Base-by-base conservation (phyloP, 805 yeast species). In the Spathaspora sp. region DNA sequence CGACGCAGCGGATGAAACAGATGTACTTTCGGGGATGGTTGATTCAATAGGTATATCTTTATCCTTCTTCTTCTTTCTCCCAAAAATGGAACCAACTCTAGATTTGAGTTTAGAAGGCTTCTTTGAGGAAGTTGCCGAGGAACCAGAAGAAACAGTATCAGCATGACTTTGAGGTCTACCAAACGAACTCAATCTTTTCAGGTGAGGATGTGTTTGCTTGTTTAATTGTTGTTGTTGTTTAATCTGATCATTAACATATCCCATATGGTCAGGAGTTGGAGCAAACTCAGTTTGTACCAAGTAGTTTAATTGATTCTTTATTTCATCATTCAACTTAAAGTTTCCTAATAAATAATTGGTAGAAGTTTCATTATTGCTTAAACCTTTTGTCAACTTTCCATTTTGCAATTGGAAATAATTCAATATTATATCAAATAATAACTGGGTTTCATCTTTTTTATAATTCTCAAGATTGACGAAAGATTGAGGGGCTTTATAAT, bases 61-160 rank as follows among this genome's bases (percentile, higher is more conserved):
- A 10, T 44, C 52, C 49, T 55, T 48, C 55, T 75, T 73, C 60
- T 81, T 83, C 65, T 81, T 85, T 56, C 82, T 79, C 44, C 87
- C 85, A 60, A 88, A 83, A 55, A 88, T 80, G 0, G 94, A 85
- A 9, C 96, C 96, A 51, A 88, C 86, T 60, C 73, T 83, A 5
- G 91, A 86, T 66, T 81, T 82, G 59, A 88, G 66, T 45, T 76
- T 77, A n/a, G 72, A 68, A 17, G 32, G 35, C 2, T 44, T 23
- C 7, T 28, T 17, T 17, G 23, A 9, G 10, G 40, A 17, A 28
- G 19, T 8, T 1, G 19, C 10, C 14, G 43, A 18, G 10, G 32
- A 14, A 28, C 29, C 16, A 17, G 48, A 38, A 26, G 23, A 2
- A 28, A 42, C 11, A 19, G 32, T n/a, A 16, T 42, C 46, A 35